Evolutionary conservation across 176 grass and related monocot genomes (phyloP).

Genomic region (Microstegium vimineum): DNA sequence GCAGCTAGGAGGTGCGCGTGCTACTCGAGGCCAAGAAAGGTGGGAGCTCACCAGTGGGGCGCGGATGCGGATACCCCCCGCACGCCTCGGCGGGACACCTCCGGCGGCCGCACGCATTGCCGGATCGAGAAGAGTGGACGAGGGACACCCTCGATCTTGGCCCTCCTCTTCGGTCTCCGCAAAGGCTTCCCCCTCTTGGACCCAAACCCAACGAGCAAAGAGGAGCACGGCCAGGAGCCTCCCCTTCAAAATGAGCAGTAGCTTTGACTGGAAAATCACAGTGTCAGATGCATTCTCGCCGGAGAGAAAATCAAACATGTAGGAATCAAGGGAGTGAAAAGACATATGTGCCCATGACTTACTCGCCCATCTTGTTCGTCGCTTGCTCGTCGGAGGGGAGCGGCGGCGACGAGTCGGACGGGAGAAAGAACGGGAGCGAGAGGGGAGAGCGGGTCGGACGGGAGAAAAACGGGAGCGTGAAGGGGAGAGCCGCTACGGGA

Average conservation of each 20-base stretch:
- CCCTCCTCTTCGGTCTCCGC: not conserved
- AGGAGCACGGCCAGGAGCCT: not conserved
- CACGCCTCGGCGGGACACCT: not conserved
- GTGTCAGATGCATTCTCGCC: not conserved
- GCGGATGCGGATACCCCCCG: slow-evolving; percentile 1
- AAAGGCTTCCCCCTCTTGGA: not conserved
- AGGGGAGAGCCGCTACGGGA: no score
- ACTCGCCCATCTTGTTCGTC: no score
- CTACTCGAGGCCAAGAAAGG: not conserved
- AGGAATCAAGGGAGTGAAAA: no score
- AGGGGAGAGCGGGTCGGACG: no score
- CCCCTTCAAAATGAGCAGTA: not conserved
- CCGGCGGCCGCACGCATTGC: slow-evolving; percentile 17
- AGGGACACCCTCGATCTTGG: not conserved
- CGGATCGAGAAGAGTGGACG: slow-evolving; percentile 2
- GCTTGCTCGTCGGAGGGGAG: no score
- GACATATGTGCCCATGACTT: no score
- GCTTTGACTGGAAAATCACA: not conserved
- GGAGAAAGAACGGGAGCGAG: no score
- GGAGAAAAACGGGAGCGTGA: no score
- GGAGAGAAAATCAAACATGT: no score
- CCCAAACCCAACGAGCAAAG: not conserved
- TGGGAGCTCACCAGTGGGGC: slow-evolving; percentile 24
- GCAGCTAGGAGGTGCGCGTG: not conserved
- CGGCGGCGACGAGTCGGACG: no score